Base-by-base conservation (phyloP, 805 yeast species). In the Nakazawaea peltata region DNA sequence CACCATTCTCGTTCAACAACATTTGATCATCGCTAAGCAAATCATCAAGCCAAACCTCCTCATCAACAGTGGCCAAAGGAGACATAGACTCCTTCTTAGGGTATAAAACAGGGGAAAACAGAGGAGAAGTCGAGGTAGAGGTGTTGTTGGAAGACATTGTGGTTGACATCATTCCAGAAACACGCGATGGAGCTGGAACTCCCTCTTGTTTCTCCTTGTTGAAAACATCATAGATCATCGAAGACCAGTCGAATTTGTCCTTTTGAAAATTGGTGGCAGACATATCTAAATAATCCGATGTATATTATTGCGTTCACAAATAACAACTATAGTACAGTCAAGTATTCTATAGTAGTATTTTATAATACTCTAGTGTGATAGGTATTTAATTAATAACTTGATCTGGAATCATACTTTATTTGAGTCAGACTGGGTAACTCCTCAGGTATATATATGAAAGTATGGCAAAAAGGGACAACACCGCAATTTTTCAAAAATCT, bases 211-310 rank as follows among this genome's bases (percentile, higher is more conserved):
- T 26, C 16, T 36, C 32, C 28, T 28, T 32, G 33, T 28, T 28
- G 27, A 37, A 37, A 7, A 37, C 40, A 14, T 37, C 40, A 28
- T 32, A 37, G 15, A 37, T 37, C 36, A 37, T 32, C 19, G 33
- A 28, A 28, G 40, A 37, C 40, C 40, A 37, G 19, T 37, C 40
- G 25, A 37, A 37, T 13, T 32, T 26, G 16, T 21, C 10, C 10
- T 21, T 7, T 21, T 21, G 23, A 8, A 8, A 10, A 4, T 34
- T 30, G 4, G 14, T 11, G 21, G 33, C 43, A 31, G 28, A 33
- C 40, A 14, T 40, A 37, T 9, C 34, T 40, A n/a, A n/a, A n/a
- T n/a, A n/a, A n/a, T n/a, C n/a, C n/a, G n/a, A n/a, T n/a, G n/a
- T n/a, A n/a, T n/a, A n/a, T n/a, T n/a, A n/a, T n/a, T n/a, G n/a